Evolutionary conservation across 129 eudicot genomes (phyloP).

Genomic region (Artemisia tridentata): DNA sequence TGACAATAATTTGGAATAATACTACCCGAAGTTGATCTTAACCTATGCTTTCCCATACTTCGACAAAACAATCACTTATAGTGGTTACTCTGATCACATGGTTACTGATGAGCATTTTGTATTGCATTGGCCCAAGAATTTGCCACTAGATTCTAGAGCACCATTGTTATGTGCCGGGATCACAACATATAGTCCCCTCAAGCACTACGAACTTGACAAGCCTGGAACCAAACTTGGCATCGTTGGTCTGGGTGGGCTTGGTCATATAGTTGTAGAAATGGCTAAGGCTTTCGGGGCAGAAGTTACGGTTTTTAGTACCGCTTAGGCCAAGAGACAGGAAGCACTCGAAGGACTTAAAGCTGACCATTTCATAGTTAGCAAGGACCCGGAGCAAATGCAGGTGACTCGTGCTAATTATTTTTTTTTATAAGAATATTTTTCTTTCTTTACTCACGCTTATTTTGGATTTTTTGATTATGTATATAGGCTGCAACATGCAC

Average conservation of each 20-base stretch:
- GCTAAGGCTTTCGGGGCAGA: slow-evolving; percentile 43
- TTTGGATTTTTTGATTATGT: background rate
- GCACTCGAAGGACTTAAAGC: slow-evolving; percentile 36
- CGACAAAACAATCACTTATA: slow-evolving; percentile 26
- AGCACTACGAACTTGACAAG: slow-evolving; percentile 36
- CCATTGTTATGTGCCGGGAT: slow-evolving; percentile 25
- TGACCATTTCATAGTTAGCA: slow-evolving; percentile 31
- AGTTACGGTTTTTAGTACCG: slow-evolving; percentile 36
- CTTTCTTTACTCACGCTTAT: background rate
- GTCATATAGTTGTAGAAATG: slow-evolving; percentile 38
- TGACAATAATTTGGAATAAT: slow-evolving; percentile 35
- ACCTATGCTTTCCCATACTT: slow-evolving; percentile 13
- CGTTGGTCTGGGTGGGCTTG: slow-evolving; percentile 27
- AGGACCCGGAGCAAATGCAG: slow-evolving; percentile 32
- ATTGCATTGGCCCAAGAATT: too few species aligned
- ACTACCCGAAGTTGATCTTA: slow-evolving; percentile 31
- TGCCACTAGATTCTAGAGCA: too few species aligned
- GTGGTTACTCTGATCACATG: too few species aligned
- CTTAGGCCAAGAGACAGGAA: slow-evolving; percentile 24
- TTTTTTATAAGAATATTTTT: background rate
- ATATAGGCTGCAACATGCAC: slow-evolving; percentile 38
- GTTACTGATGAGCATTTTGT: too few species aligned
- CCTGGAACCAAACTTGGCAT: slow-evolving; percentile 21
- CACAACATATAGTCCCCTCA: slow-evolving; percentile 42
- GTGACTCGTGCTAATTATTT: background rate